Percentiles rank a stretch among this genome's conserved stretches.
phyloP scores from a whole-genome alignment of 352 stramenopile genomes.

The Globisporangium mamillatum region DNA sequence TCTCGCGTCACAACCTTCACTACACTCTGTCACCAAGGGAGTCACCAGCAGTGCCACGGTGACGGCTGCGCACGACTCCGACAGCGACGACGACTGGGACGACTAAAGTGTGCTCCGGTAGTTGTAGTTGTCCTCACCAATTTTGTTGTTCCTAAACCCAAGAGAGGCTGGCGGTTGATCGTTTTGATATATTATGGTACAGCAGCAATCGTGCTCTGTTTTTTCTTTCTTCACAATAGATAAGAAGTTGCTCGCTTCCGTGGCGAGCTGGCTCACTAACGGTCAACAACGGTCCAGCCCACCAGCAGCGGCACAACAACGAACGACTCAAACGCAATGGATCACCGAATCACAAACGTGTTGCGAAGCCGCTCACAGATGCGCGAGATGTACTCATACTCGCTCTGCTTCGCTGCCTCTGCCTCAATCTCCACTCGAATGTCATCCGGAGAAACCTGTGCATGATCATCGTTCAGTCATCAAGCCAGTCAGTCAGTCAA shows the following conservation, averaged over 20 bases:
- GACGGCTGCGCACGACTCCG: conserved; percentile 24
- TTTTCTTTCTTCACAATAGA: conserved; percentile 30
- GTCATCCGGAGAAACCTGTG: conserved; percentile 50
- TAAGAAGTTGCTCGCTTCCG: conserved; percentile 20
- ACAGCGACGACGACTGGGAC: conserved; percentile 84
- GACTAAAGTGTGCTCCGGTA: conserved; percentile 35
- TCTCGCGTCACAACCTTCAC: conserved; percentile 64
- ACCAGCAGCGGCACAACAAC: conserved; percentile 12
- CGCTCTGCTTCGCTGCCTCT: conserved; percentile 30
- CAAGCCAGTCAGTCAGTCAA: neutral
- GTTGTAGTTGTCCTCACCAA: neutral
- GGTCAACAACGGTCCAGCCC: conserved; percentile 4
- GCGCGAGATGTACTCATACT: conserved; percentile 53
- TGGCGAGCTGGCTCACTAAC: conserved; percentile 6
- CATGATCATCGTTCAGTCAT: conserved; percentile 5
- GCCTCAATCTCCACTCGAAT: conserved; percentile 44
- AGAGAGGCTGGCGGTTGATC: conserved; percentile 10
- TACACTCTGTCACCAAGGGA: conserved; percentile 51
- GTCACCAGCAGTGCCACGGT: conserved; percentile 7
- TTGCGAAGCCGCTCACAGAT: conserved; percentile 51
- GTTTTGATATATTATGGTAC: conserved; percentile 50
- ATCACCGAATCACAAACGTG: conserved; percentile 36
- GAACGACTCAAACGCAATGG: conserved; percentile 3
- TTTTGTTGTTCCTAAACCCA: neutral
- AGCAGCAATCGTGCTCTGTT: conserved; percentile 16